Evolutionary conservation across 768 basidiomycete species (phyloP), one percentile per base, ranked within the genome.

Genomic region (Tulasnella sp.): DNA sequence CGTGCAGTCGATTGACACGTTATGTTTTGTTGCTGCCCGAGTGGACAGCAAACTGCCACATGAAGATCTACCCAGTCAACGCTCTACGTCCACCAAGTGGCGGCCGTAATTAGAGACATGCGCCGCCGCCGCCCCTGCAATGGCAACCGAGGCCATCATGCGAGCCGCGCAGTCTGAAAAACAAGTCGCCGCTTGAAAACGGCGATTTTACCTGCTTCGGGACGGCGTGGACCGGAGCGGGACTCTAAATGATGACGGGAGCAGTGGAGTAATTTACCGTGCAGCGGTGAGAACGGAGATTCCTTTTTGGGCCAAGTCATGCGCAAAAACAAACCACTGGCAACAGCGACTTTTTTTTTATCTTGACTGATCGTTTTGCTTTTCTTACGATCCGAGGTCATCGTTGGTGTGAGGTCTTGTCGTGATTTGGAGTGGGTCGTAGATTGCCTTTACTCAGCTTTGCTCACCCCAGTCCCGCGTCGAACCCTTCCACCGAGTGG

Each of bases 161-260:
- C 50, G 54, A 54, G n/a, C n/a, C 4, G 54, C 54, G 54, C 11
- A 54, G 54, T 54, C 54, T 54, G 54, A 54, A 54, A 16, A 24
- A 54, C 54, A 54, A 54, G 54, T 54, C 54, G 54, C 54, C 54
- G 54, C 54, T n/a, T 54, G 54, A 54, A 54, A 54, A 54, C 54
- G 54, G 54, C 54, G 54, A 54, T 54, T 54, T 54, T 54, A 22
- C 54, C 54, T 54, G 54, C 54, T 54, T 54, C 54, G 54, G 54
- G 24, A 54, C 54, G 54, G 54, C 24, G 24, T 54, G 54, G 54
- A n/a, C 24, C 54, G 54, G 24, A 24, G 54, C 54, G 54, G 54
- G 54, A 54, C 54, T 24, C 46, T 46, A 46, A 54, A 54, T 54
- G n/a, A 54, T 54, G 54, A 54, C 54, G 54, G 24, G 54, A 54